A percentile compares a stretch with the other conserved stretches of the same genome.
phyloP scores from a whole-genome alignment of 1,139 yeast genomes.

The Blastobotrys ciferrii region DNA sequence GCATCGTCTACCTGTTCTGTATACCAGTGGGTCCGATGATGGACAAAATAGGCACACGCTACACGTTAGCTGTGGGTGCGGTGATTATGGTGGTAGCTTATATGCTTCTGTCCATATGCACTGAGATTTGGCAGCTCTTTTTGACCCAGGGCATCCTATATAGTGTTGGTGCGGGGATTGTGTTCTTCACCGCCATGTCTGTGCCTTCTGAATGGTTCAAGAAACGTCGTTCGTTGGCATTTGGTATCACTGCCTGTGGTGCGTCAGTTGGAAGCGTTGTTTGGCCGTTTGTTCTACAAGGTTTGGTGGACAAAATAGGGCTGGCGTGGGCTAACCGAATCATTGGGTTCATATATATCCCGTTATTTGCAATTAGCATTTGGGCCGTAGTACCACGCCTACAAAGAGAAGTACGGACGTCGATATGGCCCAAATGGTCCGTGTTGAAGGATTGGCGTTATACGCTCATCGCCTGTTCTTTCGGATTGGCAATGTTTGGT shows the following conservation, averaged over 20 bases:
- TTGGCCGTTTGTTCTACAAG: conserved; percentile 46
- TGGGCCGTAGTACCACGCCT: conserved; percentile 35
- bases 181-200: conserved; percentile 29
- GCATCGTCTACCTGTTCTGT: conserved; percentile 45
- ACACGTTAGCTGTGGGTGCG: conserved; percentile 43
- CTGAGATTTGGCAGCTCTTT: conserved; percentile 51
- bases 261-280: conserved; percentile 63
- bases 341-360: conserved; percentile 44
- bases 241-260: conserved; percentile 58
- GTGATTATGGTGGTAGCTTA: conserved; percentile 47
- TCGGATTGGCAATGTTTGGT: conserved; percentile 36
- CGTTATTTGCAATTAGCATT: conserved; percentile 40
- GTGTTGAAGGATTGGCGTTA: conserved; percentile 25
- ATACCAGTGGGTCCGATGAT: conserved; percentile 51
- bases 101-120: conserved; percentile 51
- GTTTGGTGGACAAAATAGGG: conserved; percentile 44
- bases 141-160: conserved; percentile 52
- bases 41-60: conserved; percentile 44
- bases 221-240: conserved; percentile 53
- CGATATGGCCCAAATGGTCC: conserved; percentile 21
- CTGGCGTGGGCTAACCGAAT: conserved; percentile 51
- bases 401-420: conserved; percentile 21
- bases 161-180: conserved; percentile 48
- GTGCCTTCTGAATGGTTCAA: conserved; percentile 50
- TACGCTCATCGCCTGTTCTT: conserved; percentile 28